Base-by-base conservation (phyloP, 1,139 yeast species). In the Yamadazyma taylorii region DNA sequence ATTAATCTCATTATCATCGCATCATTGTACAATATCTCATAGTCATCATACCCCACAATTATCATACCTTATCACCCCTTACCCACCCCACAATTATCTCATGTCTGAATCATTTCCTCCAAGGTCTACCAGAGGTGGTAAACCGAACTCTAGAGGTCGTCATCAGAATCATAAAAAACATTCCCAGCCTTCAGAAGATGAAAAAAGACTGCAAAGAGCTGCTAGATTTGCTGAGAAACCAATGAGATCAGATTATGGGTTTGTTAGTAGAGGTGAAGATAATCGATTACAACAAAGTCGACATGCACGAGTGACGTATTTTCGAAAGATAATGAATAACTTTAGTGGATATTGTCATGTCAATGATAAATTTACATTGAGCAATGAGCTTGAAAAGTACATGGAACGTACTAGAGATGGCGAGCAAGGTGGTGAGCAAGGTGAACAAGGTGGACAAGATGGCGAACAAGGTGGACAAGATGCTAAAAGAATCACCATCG, bases 231-330 rank as follows among this genome's bases (percentile, higher is more conserved):
- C 36, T 5, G 41, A 42, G 13, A 14, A 16, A 4, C 38, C 45
- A 8, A 26, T 31, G 12, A 33, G 34, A 11, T 32, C 37, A 21
- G 36, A 37, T 6, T 78, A 71, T 47, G 86, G 86, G 0, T 62
- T 71, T 32, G 58, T 77, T 2, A 79, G 85, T 45, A 60, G 85
- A 36, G 85, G 85, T 1, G 84, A 78, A 38, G 84, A 77, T 43
- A 53, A 55, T 34, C 53, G 75, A 30, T 58, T 80, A 19, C 79
- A 74, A 43, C 48, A 61, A n/a, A 74, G 73, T 46, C 55, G 55
- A 11, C 39, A 45, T 5, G 76, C 68, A 11, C 56, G 82, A 41
- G 53, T 51, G 13, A 55, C 47, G 23, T 72, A 60, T 41, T 78
- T 72, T 47, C 52, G 52, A 3, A 45, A 53, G 23, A 69, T 77